Percentiles rank a stretch among this genome's conserved stretches.
Conservation (phyloP, 768 basidiomycete species). For the Xerocomellus dryophilus region DNA sequence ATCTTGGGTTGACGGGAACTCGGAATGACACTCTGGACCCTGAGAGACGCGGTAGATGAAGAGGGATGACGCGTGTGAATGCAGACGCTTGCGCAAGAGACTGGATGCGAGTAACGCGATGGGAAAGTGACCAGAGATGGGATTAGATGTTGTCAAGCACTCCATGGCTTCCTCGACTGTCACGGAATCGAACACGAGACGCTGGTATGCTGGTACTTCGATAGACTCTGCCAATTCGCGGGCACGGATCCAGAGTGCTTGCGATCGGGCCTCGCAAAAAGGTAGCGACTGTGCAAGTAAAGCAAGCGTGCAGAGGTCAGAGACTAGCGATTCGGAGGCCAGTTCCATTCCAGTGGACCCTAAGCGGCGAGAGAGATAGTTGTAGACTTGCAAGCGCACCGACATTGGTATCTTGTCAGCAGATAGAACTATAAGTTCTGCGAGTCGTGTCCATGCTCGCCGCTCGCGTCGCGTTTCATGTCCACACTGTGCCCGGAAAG, state of each 20-base stretch:
- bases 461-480: constrained; percentile 37
- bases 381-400: constrained; percentile 54
- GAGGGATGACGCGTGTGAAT: constrained; percentile 48
- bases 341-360: neutral
- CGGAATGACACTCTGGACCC: constrained; percentile 13
- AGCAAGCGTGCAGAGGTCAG: constrained; percentile 56
- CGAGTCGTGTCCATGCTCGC: constrained; percentile 49
- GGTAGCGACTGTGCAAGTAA: constrained; percentile 46
- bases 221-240: constrained; percentile 23
- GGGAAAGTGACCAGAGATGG: constrained; percentile 30
- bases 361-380: constrained; percentile 40
- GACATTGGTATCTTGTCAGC: constrained; percentile 22
- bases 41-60: constrained; percentile 49
- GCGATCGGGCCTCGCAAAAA: constrained; percentile 41
- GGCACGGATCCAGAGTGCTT: constrained; percentile 42
- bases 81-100: constrained; percentile 51
- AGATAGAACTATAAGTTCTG: constrained; percentile 44
- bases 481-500: neutral
- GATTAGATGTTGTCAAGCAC: constrained; percentile 30
- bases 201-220: constrained; percentile 45
- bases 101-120: constrained; percentile 50
- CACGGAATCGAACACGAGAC: constrained; percentile 51
- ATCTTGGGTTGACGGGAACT: constrained; percentile 22
- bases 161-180: constrained; percentile 52
- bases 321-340: constrained; percentile 37